Conservation (phyloP, 257 asterid species). For the Cinchona pubescens region DNA sequence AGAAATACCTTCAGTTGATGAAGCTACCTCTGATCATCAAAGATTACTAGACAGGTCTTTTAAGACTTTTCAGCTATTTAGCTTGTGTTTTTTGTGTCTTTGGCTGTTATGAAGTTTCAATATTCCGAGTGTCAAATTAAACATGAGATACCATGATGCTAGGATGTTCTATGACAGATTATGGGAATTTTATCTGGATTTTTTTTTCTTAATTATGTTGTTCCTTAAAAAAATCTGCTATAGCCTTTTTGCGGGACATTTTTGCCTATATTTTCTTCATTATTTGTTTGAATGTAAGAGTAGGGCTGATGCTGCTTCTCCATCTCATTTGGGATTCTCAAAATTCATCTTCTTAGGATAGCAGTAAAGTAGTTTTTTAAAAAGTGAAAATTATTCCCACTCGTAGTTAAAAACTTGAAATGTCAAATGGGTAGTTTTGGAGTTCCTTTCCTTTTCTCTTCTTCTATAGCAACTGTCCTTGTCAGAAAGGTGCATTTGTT, state of each 20-base stretch:
- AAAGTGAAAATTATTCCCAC: neutral
- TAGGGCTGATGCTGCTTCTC: neutral
- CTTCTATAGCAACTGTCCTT: neutral
- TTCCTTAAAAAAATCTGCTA: neutral
- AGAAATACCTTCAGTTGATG: constrained; percentile 80
- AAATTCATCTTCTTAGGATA: neutral
- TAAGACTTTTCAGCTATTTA: constrained; percentile 4
- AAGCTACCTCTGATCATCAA: constrained; percentile 78
- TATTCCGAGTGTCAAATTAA: neutral
- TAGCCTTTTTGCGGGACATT: neutral
- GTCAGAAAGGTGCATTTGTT: neutral
- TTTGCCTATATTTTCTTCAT: neutral
- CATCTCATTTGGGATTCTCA: neutral
- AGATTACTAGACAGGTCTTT: constrained; percentile 71
- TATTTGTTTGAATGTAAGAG: neutral
- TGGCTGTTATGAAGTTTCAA: constrained; percentile 1
- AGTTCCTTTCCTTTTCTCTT: neutral
- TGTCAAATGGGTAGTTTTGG: neutral
- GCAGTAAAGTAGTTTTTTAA: neutral
- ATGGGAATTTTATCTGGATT: neutral
- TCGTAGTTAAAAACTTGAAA: neutral
- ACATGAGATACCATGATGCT: neutral
- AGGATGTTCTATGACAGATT: neutral
- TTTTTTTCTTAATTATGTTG: neutral
- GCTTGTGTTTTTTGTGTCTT: neutral